Base-by-base conservation (phyloP, 352 stramenopile species). In the Pythium oligandrum region DNA sequence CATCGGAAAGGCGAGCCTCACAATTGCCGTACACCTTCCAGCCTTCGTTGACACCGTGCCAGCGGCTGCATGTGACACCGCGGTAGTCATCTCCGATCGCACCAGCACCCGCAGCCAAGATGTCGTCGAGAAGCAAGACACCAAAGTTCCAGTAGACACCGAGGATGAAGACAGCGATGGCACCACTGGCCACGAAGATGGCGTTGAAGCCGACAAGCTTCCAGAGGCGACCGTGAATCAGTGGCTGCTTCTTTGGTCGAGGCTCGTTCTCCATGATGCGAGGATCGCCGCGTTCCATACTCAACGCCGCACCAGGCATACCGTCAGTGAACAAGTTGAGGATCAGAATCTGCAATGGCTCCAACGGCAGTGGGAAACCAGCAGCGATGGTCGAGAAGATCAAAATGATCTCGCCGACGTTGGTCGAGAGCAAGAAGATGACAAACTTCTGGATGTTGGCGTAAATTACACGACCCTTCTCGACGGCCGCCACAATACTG, bases 281-380 rank as follows among this genome's bases (percentile, higher is more conserved):
- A 8, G 75, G 75, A 9, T 88, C 71, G 6, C 80, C 80, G 43
- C 83, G 75, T 56, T 90, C 80, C 44, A 90, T 74, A 54, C 80
- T 90, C 37, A 90, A 40, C 10, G 80, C 73, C 0, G 86, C 77
- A 1, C 78, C 82, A 34, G 82, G 82, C 76, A 89, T 89, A 6
- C 82, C 82, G 37, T 99, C 96, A 63, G 98, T 98, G 61, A 99
- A 98, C n/a, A 99, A 70, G 64, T 99, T 99, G n/a, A 99, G 81
- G 70, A 97, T 98, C 31, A 99, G 68, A 71, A 99, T 98, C 78
- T 98, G 96, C 12, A 99, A 83, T 32, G 96, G 89, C 58, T 97
- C 97, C 7, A 99, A 62, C 9, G 96, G 96, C 44, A 88, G 64
- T 10, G 79, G 79, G 30, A 86, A 69, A 0, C 76, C 82, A 32